Evolutionary conservation across 2,329 filamentous ascomycete species (phyloP).

Genomic region (Fusarium neocosmosporiellum): DNA sequence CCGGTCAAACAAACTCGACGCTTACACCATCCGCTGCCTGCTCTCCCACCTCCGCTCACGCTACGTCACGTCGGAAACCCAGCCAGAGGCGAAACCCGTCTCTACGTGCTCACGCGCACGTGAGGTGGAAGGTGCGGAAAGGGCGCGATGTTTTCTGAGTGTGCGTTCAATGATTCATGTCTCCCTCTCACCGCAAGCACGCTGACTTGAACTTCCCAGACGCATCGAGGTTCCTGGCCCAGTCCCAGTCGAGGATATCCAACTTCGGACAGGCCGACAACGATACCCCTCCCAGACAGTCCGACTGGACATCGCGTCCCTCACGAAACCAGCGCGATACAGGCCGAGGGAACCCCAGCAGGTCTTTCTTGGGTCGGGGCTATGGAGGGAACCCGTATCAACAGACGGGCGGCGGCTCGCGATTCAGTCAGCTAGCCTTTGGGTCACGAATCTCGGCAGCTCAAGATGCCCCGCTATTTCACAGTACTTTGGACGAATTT

Average conservation of each 20-base stretch:
- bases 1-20: slow-evolving; percentile 22
- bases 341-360: slow-evolving; percentile 47
- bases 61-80: slow-evolving; percentile 39
- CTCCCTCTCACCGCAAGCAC: not conserved
- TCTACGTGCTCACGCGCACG: slow-evolving; percentile 33
- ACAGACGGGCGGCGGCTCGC: slow-evolving; percentile 76
- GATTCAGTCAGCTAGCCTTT: slow-evolving; percentile 79
- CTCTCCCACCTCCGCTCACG: slow-evolving; percentile 22
- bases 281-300: slow-evolving; percentile 40
- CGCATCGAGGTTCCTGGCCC: slow-evolving; percentile 94
- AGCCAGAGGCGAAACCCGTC: slow-evolving; percentile 12
- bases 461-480: slow-evolving; percentile 92
- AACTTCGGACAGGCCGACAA: slow-evolving; percentile 72
- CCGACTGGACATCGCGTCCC: slow-evolving; percentile 52
- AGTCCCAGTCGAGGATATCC: slow-evolving; percentile 92
- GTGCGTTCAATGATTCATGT: slow-evolving; percentile 63
- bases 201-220: slow-evolving; percentile 64
- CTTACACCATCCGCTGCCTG: slow-evolving; percentile 31
- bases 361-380: slow-evolving; percentile 58
- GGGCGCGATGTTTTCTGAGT: slow-evolving; percentile 75
- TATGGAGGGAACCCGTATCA: slow-evolving; percentile 82
- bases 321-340: slow-evolving; percentile 48
- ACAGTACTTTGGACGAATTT: slow-evolving; percentile 90
- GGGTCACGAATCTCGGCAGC: slow-evolving; percentile 77
- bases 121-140: slow-evolving; percentile 50